Base-by-base conservation (phyloP, 2,329 filamentous ascomycete species). In the Fragosphaeria purpurea region DNA sequence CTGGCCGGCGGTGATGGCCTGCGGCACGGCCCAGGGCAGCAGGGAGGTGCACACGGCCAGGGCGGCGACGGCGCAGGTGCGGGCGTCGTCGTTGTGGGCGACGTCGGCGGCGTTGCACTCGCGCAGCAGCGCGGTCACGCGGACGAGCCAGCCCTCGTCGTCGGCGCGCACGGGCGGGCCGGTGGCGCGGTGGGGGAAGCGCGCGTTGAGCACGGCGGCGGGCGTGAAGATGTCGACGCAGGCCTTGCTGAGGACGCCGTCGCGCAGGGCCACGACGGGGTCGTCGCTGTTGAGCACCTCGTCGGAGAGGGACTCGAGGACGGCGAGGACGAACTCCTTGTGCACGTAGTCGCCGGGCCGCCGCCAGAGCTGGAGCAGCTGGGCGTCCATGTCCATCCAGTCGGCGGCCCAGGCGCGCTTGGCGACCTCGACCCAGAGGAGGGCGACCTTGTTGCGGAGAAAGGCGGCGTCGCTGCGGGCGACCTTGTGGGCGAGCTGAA, bases 201-300 rank as follows among this genome's bases (percentile, higher is more conserved):
- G 76, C 56, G 94, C 85, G 55, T 79, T 69, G 50, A 95, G 79
- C 22, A 95, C 83, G 1, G 74, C 70, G 31, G 80, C 74, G 1
- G 93, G 88, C 0, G 90, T 95, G 65, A 95, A 94, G 55, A 97
- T 89, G 65, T 97, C 93, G 55, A 97, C 87, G 61, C 93, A 86
- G 9, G 88, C 87, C 63, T 88, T 86, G 63, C 89, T 95, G 55
- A 98, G 77, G 50, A 87, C 80, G 47, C 83, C 85, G 63, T 91
- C 87, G 56, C 91, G 82, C 60, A 95, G 71, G 12, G 86, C 85
- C 11, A 91, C 89, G 5, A 89, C 83, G 2, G 86, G 78, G 66
- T 97, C 93, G 62, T 97, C 93, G 38, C 87, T 82, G 58, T 86
- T 87, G 69, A 97, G 95, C 47, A 96, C 82, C 65, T 97, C 93